Evolutionary conservation across 495 filamentous ascomycete species (phyloP).

Genomic region (Chaetomium fimeti): DNA sequence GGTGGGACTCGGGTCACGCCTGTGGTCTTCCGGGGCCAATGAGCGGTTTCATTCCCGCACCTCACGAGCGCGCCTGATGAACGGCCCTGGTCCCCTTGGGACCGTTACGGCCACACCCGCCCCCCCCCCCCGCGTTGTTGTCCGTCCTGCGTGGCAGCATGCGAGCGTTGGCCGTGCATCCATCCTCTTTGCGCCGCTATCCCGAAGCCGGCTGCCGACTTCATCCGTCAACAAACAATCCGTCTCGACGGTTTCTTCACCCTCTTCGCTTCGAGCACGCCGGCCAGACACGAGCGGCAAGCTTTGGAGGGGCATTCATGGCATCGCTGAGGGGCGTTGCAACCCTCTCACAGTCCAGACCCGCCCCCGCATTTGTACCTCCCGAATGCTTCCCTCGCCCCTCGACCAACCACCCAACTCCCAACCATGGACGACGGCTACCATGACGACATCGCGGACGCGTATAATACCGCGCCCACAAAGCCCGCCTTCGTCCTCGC

Average conservation of each 20-base stretch:
- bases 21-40: constrained; percentile 4
- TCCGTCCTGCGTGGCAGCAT: constrained; percentile 13
- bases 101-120: background rate
- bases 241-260: background rate
- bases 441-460: background rate
- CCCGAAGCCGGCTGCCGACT: background rate
- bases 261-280: background rate
- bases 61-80: background rate
- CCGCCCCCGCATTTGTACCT: constrained; percentile 6
- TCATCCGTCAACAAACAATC: background rate
- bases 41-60: background rate
- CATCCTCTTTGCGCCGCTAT: background rate
- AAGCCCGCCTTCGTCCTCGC: constrained; percentile 6
- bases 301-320: constrained; percentile 5
- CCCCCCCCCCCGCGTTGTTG: background rate
- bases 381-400: constrained; percentile 2
- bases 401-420: constrained; percentile 6
- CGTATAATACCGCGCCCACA: background rate
- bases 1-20: constrained; percentile 4
- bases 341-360: background rate
- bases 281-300: background rate
- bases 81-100: background rate
- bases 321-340: background rate
- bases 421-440: constrained; percentile 12
- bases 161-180: constrained; percentile 11